Evolutionary conservation across 2,329 filamentous ascomycete genomes (phyloP).

Genomic region (Fusarium sp.): DNA sequence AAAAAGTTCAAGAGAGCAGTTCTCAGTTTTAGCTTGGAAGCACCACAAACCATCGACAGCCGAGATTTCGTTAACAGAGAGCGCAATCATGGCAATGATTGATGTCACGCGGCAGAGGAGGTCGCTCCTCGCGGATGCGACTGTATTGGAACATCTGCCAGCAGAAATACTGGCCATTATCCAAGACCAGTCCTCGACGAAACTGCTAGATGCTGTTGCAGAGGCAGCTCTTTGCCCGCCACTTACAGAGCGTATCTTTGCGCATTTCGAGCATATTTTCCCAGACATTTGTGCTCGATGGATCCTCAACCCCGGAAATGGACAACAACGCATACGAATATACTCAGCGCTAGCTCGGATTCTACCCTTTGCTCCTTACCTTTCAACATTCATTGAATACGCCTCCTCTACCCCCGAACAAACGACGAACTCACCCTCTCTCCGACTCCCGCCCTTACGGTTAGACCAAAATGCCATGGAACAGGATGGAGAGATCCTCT

Average conservation of each 20-base stretch:
- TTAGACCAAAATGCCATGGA: slow-evolving; percentile 45
- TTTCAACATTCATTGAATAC: slow-evolving; percentile 75
- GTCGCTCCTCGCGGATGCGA: slow-evolving; percentile 65
- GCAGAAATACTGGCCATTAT: slow-evolving; percentile 76
- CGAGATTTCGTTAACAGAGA: slow-evolving; percentile 44
- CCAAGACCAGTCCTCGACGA: slow-evolving; percentile 68
- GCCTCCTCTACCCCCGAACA: slow-evolving; percentile 21
- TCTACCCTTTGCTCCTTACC: slow-evolving; percentile 82
- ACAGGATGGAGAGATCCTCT: slow-evolving; percentile 36
- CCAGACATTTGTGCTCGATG: slow-evolving; percentile 87
- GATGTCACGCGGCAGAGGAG: slow-evolving; percentile 65
- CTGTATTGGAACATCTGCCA: slow-evolving; percentile 70
- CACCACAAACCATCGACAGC: slow-evolving; percentile 41
- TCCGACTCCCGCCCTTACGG: slow-evolving; percentile 46
- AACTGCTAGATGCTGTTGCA: slow-evolving; percentile 78
- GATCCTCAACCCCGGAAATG: slow-evolving; percentile 62
- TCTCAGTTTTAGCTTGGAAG: slow-evolving; percentile 35
- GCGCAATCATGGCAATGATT: slow-evolving; percentile 63
- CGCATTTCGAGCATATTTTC: slow-evolving; percentile 78
- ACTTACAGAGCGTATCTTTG: slow-evolving; percentile 78
- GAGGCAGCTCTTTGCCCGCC: slow-evolving; percentile 74
- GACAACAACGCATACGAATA: slow-evolving; percentile 54
- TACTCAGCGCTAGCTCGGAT: slow-evolving; percentile 82
- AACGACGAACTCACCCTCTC: slow-evolving; percentile 34
- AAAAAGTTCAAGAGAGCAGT: slow-evolving; percentile 51